These are phyloP conservation scores for Microcyclosporella mali DNA, from an alignment of 2,329 filamentous ascomycete species.

Conservation along the genomic window DNA sequence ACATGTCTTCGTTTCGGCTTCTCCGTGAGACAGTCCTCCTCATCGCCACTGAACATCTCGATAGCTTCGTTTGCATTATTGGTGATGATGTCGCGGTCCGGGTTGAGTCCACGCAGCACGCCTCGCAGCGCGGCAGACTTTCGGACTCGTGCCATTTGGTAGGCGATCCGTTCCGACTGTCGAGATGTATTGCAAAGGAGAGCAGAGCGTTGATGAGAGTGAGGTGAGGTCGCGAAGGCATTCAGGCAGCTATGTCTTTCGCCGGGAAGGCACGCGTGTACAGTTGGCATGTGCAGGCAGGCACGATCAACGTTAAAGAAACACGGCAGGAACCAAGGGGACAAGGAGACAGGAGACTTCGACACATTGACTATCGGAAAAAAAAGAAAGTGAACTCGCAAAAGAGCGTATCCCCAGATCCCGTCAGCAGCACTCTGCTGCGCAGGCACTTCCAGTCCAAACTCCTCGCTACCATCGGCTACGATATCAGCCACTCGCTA, in stretches of 20 bases:
- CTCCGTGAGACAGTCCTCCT: neutral
- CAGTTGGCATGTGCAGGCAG: too few species aligned
- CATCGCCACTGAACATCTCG: slow-evolving; percentile 3
- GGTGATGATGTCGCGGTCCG: slow-evolving; percentile 6
- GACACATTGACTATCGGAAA: too few species aligned
- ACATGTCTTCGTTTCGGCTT: slow-evolving; percentile 9
- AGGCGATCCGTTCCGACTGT: too few species aligned
- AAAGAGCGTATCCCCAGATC: neutral
- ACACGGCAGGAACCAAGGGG: too few species aligned
- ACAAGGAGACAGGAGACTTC: too few species aligned
- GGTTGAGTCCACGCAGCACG: slow-evolving; percentile 12
- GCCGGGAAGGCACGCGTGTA: too few species aligned
- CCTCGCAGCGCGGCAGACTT: neutral
- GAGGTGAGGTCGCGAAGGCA: too few species aligned
- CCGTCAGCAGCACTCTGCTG: neutral
- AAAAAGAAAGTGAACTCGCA: too few species aligned
- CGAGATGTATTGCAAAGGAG: too few species aligned
- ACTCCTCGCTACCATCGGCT: slow-evolving; percentile 13
- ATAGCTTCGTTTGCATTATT: slow-evolving; percentile 4
- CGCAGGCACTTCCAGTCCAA: slow-evolving; percentile 2
- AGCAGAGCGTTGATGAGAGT: too few species aligned
- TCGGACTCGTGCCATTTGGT: neutral
- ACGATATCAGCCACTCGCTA: slow-evolving; percentile 10
- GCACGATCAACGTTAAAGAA: too few species aligned
- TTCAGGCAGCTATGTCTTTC: too few species aligned